These are phyloP conservation scores for Fennellomyces sp. DNA, from an alignment of 371 early-diverging fungal genomes.

Conservation along the genomic window DNA sequence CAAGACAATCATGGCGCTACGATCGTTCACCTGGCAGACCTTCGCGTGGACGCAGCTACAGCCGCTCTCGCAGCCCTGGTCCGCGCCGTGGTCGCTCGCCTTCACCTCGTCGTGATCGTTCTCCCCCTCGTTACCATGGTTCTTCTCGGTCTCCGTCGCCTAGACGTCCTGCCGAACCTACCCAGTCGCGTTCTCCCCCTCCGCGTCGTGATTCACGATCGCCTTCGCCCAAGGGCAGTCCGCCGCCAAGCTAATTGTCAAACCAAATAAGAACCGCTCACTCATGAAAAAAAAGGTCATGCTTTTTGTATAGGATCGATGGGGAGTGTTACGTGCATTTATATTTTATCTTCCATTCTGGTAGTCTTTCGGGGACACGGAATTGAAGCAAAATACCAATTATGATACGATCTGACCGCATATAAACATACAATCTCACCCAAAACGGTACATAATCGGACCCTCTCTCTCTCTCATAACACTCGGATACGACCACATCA, in stretches of 20 bases:
- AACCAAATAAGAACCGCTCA: not conserved
- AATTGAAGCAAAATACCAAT: not conserved
- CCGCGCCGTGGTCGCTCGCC: constrained; percentile 70
- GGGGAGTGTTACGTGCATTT: not conserved
- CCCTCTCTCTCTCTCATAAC: not conserved
- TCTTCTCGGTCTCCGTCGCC: constrained; percentile 11
- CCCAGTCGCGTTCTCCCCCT: constrained; percentile 7
- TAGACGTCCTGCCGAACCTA: not conserved
- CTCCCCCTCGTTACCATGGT: constrained; percentile 12
- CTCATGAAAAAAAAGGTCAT: not conserved
- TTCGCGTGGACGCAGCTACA: constrained; percentile 2
- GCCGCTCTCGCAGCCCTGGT: constrained; percentile 22
- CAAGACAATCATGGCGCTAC: constrained; percentile 59
- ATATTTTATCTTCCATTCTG: not conserved
- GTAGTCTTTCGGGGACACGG: constrained; percentile 1
- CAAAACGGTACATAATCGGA: too few relatives aligned
- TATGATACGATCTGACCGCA: too few relatives aligned
- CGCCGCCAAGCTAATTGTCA: constrained; percentile 13
- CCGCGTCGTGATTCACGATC: not conserved
- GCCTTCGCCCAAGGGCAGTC: constrained; percentile 5
- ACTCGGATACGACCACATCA: not conserved
- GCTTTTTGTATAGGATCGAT: constrained; percentile 1
- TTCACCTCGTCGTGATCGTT: constrained; percentile 16
- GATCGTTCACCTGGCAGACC: constrained; percentile 39
- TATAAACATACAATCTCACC: too few relatives aligned